These are phyloP conservation scores for Ramicandelaber brevisporus DNA, from an alignment of 192 early-diverging fungal genomes.

Conservation along the genomic window DNA sequence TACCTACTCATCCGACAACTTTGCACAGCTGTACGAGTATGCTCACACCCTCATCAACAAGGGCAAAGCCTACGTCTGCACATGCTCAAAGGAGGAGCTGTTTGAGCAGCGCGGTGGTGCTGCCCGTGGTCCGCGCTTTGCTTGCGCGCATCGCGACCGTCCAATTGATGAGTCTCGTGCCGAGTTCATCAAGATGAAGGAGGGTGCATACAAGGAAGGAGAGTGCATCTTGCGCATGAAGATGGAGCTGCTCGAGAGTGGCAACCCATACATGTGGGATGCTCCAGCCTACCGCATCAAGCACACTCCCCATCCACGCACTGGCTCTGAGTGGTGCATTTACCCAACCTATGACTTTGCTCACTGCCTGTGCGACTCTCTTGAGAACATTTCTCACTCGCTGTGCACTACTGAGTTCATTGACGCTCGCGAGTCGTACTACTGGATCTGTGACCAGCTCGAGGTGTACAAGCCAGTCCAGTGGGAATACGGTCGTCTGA, in stretches of 20 bases:
- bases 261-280: conserved; percentile 99
- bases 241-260: conserved; percentile 94
- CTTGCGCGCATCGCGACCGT: conserved; percentile 76
- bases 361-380: conserved; percentile 94
- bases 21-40: conserved; percentile 84
- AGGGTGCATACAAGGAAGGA: conserved; percentile 80
- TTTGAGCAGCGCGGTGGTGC: conserved; percentile 78
- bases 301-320: conserved; percentile 77
- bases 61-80: conserved; percentile 82
- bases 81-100: conserved; percentile 91
- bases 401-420: conserved; percentile 94
- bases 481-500: conserved; percentile 95
- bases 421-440: conserved; percentile 84
- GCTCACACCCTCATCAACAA: conserved; percentile 73
- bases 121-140: conserved; percentile 52
- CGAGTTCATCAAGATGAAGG: conserved; percentile 97
- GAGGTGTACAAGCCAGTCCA: conserved; percentile 99
- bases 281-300: conserved; percentile 90
- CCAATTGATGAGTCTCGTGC: conserved; percentile 74
- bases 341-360: conserved; percentile 99
- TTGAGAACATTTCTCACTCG: conserved; percentile 99
- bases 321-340: conserved; percentile 84
- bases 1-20: conserved; percentile 95
- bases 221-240: conserved; percentile 94
- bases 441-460: conserved; percentile 96